These are phyloP conservation scores for Ceratobasidium sp. DNA, from an alignment of 1,284 basidiomycete species.

Conservation along the genomic window DNA sequence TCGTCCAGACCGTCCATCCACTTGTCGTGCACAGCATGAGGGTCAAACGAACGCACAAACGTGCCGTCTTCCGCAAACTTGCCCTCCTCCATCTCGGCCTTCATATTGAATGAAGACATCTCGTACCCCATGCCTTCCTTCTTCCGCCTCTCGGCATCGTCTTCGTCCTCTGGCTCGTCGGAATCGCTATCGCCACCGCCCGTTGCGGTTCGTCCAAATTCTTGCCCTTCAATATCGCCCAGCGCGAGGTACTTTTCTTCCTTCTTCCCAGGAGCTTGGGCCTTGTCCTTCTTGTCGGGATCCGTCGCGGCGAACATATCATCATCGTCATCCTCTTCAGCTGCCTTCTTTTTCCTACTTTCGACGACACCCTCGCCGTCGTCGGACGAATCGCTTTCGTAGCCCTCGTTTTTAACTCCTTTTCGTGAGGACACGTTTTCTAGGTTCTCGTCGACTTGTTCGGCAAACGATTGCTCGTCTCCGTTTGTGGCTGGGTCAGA, in stretches of 20 bases:
- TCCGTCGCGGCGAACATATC: constrained; percentile 87
- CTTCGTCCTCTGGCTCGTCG: constrained; percentile 75
- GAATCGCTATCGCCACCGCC: constrained; percentile 60
- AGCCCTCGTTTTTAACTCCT: constrained; percentile 85
- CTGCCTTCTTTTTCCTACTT: constrained; percentile 64
- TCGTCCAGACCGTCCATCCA: constrained; percentile 95
- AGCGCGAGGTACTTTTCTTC: constrained; percentile 80
- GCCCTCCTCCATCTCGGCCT: constrained; percentile 96
- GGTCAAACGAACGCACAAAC: constrained; percentile 87
- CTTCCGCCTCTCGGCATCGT: constrained; percentile 72
- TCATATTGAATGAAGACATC: constrained; percentile 97
- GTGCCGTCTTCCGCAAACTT: constrained; percentile 94
- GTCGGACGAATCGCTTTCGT: constrained; percentile 92
- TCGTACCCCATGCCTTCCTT: constrained; percentile 93
- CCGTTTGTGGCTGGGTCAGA: constrained; percentile 37
- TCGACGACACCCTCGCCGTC: constrained; percentile 89
- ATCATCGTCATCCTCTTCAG: constrained; percentile 62
- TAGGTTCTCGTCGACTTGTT: constrained; percentile 70
- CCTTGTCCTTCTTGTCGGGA: constrained; percentile 57
- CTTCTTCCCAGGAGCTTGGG: constrained; percentile 58
- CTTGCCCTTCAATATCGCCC: constrained; percentile 95
- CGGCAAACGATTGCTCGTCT: constrained; percentile 58
- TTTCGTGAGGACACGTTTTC: constrained; percentile 62
- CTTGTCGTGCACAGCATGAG: constrained; percentile 88
- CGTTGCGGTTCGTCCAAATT: constrained; percentile 65